Percentiles rank a stretch among this genome's conserved stretches.
Evolutionary conservation across 129 eudicot species (phyloP).

Genomic region (Arctium lappa): DNA sequence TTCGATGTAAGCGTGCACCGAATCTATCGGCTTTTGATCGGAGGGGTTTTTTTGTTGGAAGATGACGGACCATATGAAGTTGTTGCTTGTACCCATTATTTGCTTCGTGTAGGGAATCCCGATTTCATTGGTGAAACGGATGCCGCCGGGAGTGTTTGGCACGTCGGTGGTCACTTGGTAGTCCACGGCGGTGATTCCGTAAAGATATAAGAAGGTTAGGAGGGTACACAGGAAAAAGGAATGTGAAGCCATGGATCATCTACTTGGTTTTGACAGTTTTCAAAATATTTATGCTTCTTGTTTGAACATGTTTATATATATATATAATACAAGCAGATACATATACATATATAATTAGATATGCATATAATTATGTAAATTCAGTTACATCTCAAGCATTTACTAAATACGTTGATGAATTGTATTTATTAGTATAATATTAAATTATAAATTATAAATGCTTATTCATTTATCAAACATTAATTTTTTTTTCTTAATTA

Average conservation of each 20-base stretch:
- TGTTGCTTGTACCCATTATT: background rate
- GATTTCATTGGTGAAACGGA: background rate
- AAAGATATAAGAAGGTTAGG: background rate
- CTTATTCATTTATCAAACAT: too few species aligned
- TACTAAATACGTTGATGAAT: too few species aligned
- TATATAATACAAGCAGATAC: too few species aligned
- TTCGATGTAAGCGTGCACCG: background rate
- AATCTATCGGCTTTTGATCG: constrained; percentile 1
- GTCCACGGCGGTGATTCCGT: background rate
- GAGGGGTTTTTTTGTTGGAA: constrained; percentile 12
- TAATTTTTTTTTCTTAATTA: too few species aligned
- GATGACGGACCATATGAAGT: constrained; percentile 9
- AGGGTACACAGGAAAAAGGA: constrained; percentile 2
- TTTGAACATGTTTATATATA: too few species aligned
- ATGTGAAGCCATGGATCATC: background rate
- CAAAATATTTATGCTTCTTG: background rate
- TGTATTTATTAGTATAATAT: too few species aligned
- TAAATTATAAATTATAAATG: too few species aligned
- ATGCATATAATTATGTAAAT: too few species aligned
- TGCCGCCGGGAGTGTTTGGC: background rate
- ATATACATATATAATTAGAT: too few species aligned
- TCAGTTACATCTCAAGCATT: too few species aligned
- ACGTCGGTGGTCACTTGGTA: background rate
- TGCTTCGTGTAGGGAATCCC: constrained; percentile 18
- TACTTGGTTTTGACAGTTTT: background rate